phyloP scores from a whole-genome alignment of 371 early-diverging fungal species.

The Rhizomucor miehei region DNA sequence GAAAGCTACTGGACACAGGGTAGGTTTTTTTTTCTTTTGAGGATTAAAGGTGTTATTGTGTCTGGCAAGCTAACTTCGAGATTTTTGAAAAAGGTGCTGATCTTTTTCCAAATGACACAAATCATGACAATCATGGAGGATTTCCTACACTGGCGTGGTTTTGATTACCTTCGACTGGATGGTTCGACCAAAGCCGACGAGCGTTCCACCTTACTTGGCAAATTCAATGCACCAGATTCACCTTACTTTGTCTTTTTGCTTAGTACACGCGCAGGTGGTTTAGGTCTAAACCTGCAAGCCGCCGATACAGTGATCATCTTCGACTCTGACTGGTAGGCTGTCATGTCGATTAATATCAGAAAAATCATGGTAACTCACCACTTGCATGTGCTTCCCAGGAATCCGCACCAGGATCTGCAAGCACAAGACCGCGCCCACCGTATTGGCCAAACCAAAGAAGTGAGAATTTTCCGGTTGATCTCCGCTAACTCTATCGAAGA shows the following conservation, averaged over 20 bases:
- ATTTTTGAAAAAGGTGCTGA: conserved; percentile 60
- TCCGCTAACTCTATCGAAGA: conserved; percentile 96
- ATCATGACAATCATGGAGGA: conserved; percentile 98
- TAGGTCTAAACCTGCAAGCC: conserved; percentile 98
- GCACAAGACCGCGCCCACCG: conserved; percentile 99
- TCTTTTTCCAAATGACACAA: conserved; percentile 99
- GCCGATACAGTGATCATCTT: conserved; percentile 99
- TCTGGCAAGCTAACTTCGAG: neutral
- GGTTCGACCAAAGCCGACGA: conserved; percentile 94
- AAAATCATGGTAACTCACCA: neutral
- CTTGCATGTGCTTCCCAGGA: conserved; percentile 43
- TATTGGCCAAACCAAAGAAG: conserved; percentile 99
- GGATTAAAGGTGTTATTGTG: neutral
- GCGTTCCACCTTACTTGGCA: conserved; percentile 77
- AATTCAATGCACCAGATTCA: conserved; percentile 82
- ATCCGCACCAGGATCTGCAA: conserved; percentile 98
- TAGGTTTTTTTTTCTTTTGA: conserved; percentile 17
- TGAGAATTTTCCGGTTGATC: conserved; percentile 95
- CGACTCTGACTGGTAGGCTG: conserved; percentile 92
- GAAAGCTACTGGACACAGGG: conserved; percentile 83
- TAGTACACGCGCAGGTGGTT: conserved; percentile 98
- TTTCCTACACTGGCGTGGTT: conserved; percentile 77
- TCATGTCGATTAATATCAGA: neutral
- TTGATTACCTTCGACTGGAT: conserved; percentile 89
- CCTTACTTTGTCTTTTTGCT: conserved; percentile 93